phyloP scores from a whole-genome alignment of 2,329 filamentous ascomycete genomes.

The Paecilomyces variotii region DNA sequence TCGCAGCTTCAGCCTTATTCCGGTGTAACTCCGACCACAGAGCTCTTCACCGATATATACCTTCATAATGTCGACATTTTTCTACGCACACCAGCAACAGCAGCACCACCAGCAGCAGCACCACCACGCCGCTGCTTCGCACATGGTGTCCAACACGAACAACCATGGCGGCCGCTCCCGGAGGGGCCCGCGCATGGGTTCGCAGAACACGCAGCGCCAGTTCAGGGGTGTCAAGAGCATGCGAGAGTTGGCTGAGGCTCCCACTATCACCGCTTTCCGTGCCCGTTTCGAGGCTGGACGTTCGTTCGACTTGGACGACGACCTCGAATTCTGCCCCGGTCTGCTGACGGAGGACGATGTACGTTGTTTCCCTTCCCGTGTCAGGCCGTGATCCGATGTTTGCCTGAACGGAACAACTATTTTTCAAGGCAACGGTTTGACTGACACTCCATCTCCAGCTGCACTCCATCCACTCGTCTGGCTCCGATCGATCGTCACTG shows the following conservation, averaged over 20 bases:
- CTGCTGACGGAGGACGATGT: slow-evolving; percentile 91
- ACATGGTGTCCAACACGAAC: slow-evolving; percentile 51
- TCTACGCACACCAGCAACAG: slow-evolving; percentile 38
- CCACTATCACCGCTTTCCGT: slow-evolving; percentile 68
- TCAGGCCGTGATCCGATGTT: background rate
- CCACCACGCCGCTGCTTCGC: slow-evolving; percentile 44
- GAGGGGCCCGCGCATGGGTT: slow-evolving; percentile 69
- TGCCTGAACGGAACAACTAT: background rate
- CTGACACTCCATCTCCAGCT: slow-evolving; percentile 47
- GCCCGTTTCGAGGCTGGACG: slow-evolving; percentile 82
- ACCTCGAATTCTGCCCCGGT: slow-evolving; percentile 89
- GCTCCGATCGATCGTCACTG: slow-evolving; percentile 87
- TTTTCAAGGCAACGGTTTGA: slow-evolving; percentile 4
- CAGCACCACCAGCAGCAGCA: slow-evolving; percentile 34
- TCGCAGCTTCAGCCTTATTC: background rate
- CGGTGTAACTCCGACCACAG: slow-evolving; percentile 1
- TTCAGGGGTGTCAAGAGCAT: slow-evolving; percentile 77
- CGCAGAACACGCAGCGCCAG: slow-evolving; percentile 79
- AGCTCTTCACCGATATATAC: slow-evolving; percentile 10
- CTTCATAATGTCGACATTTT: slow-evolving; percentile 39
- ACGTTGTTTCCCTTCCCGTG: slow-evolving; percentile 25
- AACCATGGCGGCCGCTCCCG: slow-evolving; percentile 78
- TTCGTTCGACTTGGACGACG: slow-evolving; percentile 92
- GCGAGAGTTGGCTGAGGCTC: slow-evolving; percentile 77
- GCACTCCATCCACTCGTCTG: slow-evolving; percentile 81